Evolutionary conservation across 768 basidiomycete genomes (phyloP).

Genomic region (Tylopilus felleus): DNA sequence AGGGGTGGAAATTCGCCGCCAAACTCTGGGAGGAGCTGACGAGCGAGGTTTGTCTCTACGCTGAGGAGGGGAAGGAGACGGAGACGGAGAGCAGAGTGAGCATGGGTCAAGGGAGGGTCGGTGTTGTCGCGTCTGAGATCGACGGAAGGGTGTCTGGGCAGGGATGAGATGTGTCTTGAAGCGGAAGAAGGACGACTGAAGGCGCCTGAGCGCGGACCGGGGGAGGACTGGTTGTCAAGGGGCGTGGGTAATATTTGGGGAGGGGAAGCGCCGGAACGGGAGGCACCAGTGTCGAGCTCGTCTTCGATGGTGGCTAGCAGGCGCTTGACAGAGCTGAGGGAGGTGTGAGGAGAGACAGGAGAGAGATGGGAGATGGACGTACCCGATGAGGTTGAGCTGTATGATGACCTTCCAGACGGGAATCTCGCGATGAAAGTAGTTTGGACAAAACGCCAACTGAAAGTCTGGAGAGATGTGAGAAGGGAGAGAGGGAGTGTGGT

Average conservation of each 20-base stretch:
- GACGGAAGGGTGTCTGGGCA: background rate
- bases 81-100: slow-evolving; percentile 31
- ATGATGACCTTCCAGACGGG: slow-evolving; percentile 61
- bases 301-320: slow-evolving; percentile 53
- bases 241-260: background rate
- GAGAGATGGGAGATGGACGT: background rate
- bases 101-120: slow-evolving; percentile 21
- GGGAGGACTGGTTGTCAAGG: background rate
- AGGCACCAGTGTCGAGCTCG: slow-evolving; percentile 34
- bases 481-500: too few relatives aligned
- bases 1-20: slow-evolving; percentile 23
- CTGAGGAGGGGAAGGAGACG: slow-evolving; percentile 51
- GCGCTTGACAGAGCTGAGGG: slow-evolving; percentile 52
- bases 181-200: background rate
- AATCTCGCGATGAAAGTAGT: slow-evolving; percentile 55
- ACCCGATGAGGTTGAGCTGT: slow-evolving; percentile 69
- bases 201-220: background rate
- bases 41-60: slow-evolving; percentile 51
- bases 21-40: slow-evolving; percentile 46
- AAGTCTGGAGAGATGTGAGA: slow-evolving; percentile 46
- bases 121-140: background rate
- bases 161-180: too few relatives aligned
- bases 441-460: slow-evolving; percentile 61
- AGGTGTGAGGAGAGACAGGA: background rate
- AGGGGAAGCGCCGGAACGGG: background rate